These are phyloP conservation scores for Forsythia suspensa DNA, from an alignment of 257 asterid species.

Conservation along the genomic window DNA sequence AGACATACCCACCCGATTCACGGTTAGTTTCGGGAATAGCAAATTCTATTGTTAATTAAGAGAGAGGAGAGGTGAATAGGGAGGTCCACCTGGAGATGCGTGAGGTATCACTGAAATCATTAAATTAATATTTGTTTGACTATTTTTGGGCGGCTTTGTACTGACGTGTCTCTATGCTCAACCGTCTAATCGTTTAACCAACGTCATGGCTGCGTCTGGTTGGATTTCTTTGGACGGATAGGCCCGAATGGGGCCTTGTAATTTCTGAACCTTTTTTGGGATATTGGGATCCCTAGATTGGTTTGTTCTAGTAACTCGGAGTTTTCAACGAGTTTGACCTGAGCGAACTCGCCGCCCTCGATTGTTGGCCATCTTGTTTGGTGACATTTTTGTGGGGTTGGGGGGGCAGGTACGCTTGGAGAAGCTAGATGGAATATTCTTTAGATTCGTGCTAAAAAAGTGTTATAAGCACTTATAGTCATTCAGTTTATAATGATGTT, in stretches of 20 bases:
- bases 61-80: neutral
- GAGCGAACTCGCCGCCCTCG: conserved; percentile 16
- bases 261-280: conserved; percentile 16
- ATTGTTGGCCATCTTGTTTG: neutral
- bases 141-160: conserved; percentile 46
- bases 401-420: neutral
- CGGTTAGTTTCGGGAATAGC: conserved; percentile 28
- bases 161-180: conserved; percentile 18
- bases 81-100: conserved; percentile 55
- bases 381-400: conserved; percentile 20
- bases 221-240: conserved; percentile 27
- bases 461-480: neutral
- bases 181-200: conserved; percentile 42
- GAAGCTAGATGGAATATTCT: neutral
- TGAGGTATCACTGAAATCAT: conserved; percentile 39
- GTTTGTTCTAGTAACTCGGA: conserved; percentile 13
- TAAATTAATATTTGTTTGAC: conserved; percentile 22
- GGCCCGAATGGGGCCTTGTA: conserved; percentile 26
- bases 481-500: neutral
- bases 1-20: neutral
- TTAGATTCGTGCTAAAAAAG: neutral
- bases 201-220: conserved; percentile 39
- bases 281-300: conserved; percentile 42
- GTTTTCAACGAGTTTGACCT: conserved; percentile 17
- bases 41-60: conserved; percentile 7